Percentiles rank a stretch among this genome's conserved stretches.
Conservation (phyloP, 2,329 filamentous ascomycete genomes). For the Didymella keratinophila region DNA sequence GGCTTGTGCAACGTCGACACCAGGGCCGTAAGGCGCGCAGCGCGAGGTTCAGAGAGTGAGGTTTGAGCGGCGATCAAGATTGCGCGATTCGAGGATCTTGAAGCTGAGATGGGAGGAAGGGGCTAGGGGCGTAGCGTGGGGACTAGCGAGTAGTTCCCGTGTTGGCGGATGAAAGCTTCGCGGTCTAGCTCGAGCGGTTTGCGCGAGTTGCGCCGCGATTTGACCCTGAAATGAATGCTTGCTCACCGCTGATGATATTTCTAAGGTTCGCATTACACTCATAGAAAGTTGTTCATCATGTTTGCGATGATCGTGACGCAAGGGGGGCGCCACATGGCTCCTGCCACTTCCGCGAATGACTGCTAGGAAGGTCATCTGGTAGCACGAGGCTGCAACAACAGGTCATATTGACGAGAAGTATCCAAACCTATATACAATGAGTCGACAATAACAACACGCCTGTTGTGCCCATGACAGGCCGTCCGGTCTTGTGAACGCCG, state of each 20-base stretch:
- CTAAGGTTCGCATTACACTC: background rate
- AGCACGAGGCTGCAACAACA: slow-evolving; percentile 13
- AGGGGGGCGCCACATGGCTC: slow-evolving; percentile 4
- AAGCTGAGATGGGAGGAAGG: slow-evolving; percentile 3
- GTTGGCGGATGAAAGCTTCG: slow-evolving; percentile 20
- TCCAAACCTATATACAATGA: slow-evolving; percentile 7
- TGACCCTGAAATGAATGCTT: background rate
- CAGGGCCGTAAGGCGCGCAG: background rate
- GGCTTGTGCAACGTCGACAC: background rate
- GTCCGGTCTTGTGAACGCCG: slow-evolving; percentile 1
- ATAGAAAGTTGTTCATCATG: background rate
- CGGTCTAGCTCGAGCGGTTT: slow-evolving; percentile 15
- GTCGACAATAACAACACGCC: background rate
- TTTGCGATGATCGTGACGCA: background rate
- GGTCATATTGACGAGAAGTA: slow-evolving; percentile 11
- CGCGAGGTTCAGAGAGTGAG: background rate
- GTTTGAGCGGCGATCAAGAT: slow-evolving; percentile 8
- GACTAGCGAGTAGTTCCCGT: slow-evolving; percentile 16
- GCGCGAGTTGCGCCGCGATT: slow-evolving; percentile 7
- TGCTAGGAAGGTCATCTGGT: slow-evolving; percentile 10
- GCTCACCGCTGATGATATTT: background rate
- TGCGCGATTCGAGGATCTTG: slow-evolving; percentile 13
- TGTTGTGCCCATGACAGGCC: slow-evolving; percentile 1
- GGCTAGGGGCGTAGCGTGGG: slow-evolving; percentile 11
- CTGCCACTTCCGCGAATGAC: slow-evolving; percentile 5